A percentile compares a stretch with the other conserved stretches of the same genome.
Evolutionary conservation across 2,329 filamentous ascomycete genomes (phyloP).

Genomic region (Ophidiomyces ophidiicola): DNA sequence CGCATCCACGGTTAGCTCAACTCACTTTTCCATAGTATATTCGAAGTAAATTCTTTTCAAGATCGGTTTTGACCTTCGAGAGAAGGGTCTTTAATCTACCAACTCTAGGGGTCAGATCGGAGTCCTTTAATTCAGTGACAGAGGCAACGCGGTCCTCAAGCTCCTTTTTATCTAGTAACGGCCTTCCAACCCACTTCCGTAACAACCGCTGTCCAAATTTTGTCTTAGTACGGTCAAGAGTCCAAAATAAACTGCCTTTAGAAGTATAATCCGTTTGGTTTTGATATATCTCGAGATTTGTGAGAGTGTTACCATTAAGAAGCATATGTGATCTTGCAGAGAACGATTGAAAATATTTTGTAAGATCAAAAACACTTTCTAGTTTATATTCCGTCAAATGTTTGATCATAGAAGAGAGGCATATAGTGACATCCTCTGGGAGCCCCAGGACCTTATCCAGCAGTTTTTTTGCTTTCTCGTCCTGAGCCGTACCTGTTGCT

Average conservation of each 20-base stretch:
- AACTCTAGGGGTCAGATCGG: slow-evolving; percentile 52
- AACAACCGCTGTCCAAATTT: slow-evolving; percentile 78
- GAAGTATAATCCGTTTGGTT: slow-evolving; percentile 79
- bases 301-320: slow-evolving; percentile 85
- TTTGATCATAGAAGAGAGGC: slow-evolving; percentile 90
- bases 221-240: slow-evolving; percentile 81
- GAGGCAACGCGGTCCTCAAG: slow-evolving; percentile 71
- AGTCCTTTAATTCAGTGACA: slow-evolving; percentile 70
- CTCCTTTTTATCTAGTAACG: slow-evolving; percentile 60
- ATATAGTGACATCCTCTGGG: slow-evolving; percentile 76
- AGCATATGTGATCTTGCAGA: slow-evolving; percentile 91
- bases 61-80: slow-evolving; percentile 59
- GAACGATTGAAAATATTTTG: slow-evolving; percentile 94
- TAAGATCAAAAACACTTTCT: slow-evolving; percentile 89
- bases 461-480: slow-evolving; percentile 50
- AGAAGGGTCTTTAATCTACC: slow-evolving; percentile 65
- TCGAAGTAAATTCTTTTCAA: slow-evolving; percentile 84
- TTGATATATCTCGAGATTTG: slow-evolving; percentile 87
- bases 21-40: slow-evolving; percentile 83
- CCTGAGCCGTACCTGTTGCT: slow-evolving; percentile 40
- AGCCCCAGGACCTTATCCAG: slow-evolving; percentile 78
- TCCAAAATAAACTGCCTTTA: slow-evolving; percentile 90
- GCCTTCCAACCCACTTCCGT: slow-evolving; percentile 88
- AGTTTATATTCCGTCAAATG: slow-evolving; percentile 86
- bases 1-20: neutral